Evolutionary conservation across 306 rosid genomes (phyloP).

Genomic region (Vicia sativa): DNA sequence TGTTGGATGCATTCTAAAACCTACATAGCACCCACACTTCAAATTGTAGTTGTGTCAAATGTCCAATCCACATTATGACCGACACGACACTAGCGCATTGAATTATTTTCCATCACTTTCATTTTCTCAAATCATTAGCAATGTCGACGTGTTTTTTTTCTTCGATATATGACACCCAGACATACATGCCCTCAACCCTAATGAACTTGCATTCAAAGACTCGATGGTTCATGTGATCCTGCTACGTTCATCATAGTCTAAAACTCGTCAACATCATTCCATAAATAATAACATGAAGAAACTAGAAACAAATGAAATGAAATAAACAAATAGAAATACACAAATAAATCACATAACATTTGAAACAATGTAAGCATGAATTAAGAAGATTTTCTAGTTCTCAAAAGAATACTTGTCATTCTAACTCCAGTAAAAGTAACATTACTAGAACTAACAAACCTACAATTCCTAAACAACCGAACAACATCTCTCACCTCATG

Average conservation of each 20-base stretch:
- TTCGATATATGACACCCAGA: too few relatives aligned
- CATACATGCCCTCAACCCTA: too few relatives aligned
- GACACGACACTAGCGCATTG: not conserved
- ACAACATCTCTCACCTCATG: conserved; percentile 56
- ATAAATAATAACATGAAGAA: not conserved
- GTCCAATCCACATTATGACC: not conserved
- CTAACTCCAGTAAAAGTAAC: conserved; percentile 61
- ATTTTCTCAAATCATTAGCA: not conserved
- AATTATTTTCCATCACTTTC: not conserved
- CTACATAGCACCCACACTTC: not conserved
- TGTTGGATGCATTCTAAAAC: conserved; percentile 1
- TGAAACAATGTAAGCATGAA: not conserved
- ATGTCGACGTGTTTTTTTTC: not conserved
- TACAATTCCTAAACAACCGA: conserved; percentile 63
- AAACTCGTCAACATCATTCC: conserved; percentile 7
- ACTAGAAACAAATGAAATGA: conserved; percentile 4
- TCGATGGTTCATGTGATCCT: too few relatives aligned
- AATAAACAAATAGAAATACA: conserved; percentile 22
- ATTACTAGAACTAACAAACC: conserved; percentile 50
- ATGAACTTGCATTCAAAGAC: too few relatives aligned
- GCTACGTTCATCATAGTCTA: not conserved
- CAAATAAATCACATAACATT: not conserved
- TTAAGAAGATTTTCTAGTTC: conserved; percentile 49
- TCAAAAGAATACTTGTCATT: conserved; percentile 75
- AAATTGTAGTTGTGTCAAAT: not conserved